Evolutionary conservation across 2,329 filamentous ascomycete genomes (phyloP).

Genomic region (Albifimbria verrucaria): DNA sequence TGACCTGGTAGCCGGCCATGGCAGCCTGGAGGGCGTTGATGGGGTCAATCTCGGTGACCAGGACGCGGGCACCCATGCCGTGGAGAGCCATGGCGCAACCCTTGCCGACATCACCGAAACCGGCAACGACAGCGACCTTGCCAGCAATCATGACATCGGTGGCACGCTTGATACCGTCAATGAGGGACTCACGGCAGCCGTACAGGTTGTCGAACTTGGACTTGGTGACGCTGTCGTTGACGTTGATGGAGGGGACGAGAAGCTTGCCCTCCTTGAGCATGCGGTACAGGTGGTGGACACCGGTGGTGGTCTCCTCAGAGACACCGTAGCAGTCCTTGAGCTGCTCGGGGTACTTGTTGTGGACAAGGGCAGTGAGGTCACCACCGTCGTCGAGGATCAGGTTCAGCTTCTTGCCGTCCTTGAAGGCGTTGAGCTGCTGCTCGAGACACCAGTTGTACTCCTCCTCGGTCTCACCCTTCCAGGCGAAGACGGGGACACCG

Average conservation of each 20-base stretch:
- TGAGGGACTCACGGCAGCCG: constrained; percentile 96
- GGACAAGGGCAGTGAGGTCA: constrained; percentile 92
- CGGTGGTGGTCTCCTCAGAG: constrained; percentile 98
- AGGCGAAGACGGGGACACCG: constrained; percentile 81
- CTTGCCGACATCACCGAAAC: constrained; percentile 99
- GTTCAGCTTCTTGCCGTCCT: constrained; percentile 94
- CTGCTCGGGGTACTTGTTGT: constrained; percentile 98
- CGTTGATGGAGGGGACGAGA: constrained; percentile 94
- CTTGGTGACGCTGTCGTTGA: constrained; percentile 99
- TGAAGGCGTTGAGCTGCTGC: constrained; percentile 96
- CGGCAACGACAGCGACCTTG: constrained; percentile 96
- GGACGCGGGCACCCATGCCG: constrained; percentile 94
- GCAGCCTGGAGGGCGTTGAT: constrained; percentile 99
- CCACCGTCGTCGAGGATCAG: constrained; percentile 98
- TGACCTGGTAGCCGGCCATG: constrained; percentile 95
- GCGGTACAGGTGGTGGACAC: constrained; percentile 98
- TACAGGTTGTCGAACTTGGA: constrained; percentile 99
- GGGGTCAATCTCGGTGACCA: constrained; percentile 96
- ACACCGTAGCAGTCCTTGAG: constrained; percentile 98
- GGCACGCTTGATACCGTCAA: constrained; percentile 99
- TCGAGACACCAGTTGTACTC: constrained; percentile 99
- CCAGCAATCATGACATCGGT: constrained; percentile 99
- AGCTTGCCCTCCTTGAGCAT: constrained; percentile 92
- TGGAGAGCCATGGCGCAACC: constrained; percentile 94
- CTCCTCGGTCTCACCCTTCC: constrained; percentile 94